Evolutionary conservation across 2,329 filamentous ascomycete species (phyloP).

Genomic region (Aureobasidium zeae): DNA sequence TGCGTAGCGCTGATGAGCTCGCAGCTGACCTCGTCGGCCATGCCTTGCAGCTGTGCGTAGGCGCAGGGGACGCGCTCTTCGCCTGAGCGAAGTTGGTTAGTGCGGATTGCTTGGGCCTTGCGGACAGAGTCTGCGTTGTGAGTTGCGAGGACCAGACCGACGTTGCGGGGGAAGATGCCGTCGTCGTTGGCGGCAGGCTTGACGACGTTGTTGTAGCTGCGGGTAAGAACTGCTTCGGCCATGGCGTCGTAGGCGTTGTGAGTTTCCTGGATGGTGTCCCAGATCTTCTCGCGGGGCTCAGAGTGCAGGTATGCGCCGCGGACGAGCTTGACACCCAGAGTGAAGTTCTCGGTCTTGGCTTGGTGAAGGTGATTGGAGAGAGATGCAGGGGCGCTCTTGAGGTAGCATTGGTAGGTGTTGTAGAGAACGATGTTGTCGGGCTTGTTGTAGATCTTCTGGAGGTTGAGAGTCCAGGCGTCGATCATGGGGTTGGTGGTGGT

Average conservation of each 20-base stretch:
- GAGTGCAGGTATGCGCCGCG: conserved; percentile 47
- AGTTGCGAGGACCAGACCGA: conserved; percentile 64
- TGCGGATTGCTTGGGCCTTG: conserved; percentile 42
- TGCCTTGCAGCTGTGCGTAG: conserved; percentile 82
- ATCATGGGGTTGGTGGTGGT: conserved; percentile 69
- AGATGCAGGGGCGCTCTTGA: conserved; percentile 38
- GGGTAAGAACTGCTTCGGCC: conserved; percentile 55
- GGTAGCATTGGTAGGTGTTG: conserved; percentile 51
- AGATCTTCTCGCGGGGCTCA: conserved; percentile 43
- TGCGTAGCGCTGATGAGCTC: conserved; percentile 41
- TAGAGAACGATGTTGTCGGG: conserved; percentile 58
- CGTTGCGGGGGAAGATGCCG: conserved; percentile 31
- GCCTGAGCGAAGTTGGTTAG: conserved; percentile 33
- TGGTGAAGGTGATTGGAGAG: conserved; percentile 38
- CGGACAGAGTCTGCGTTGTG: conserved; percentile 69
- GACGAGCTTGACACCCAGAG: conserved; percentile 48
- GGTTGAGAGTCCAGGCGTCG: conserved; percentile 67
- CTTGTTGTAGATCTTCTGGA: conserved; percentile 66
- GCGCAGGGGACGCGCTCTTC: conserved; percentile 40
- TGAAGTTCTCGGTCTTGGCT: conserved; percentile 41
- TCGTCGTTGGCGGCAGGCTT: conserved; percentile 29
- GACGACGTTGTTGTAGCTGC: conserved; percentile 51
- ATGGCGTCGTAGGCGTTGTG: conserved; percentile 61
- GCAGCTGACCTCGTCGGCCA: conserved; percentile 84
- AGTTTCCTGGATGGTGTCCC: conserved; percentile 45